Conservation (phyloP, 1,284 basidiomycete genomes). For the Blastosporella zonata region DNA sequence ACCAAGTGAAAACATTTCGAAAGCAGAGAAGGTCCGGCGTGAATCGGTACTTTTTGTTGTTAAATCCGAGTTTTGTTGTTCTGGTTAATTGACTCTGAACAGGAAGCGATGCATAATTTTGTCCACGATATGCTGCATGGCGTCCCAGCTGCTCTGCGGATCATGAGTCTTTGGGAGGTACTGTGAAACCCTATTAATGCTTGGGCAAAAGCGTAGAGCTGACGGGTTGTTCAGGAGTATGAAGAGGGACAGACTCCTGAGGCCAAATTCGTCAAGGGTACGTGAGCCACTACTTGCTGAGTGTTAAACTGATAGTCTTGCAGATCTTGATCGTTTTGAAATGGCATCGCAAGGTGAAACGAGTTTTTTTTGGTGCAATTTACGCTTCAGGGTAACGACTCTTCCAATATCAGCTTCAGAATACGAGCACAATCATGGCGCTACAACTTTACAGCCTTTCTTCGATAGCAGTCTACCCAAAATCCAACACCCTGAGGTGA, state of each 20-base stretch:
- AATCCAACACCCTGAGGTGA: conserved; percentile 75
- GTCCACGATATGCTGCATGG: conserved; percentile 87
- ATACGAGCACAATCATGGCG: conserved; percentile 58
- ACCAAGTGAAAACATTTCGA: conserved; percentile 83
- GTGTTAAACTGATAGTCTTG: not conserved
- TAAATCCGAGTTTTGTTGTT: not conserved
- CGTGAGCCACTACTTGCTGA: not conserved
- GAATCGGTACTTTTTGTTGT: conserved; percentile 52
- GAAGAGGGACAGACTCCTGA: conserved; percentile 82
- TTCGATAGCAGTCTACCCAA: conserved; percentile 73
- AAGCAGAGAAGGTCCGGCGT: conserved; percentile 74
- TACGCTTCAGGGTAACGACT: not conserved
- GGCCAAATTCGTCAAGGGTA: conserved; percentile 90
- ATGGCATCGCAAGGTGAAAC: conserved; percentile 77
- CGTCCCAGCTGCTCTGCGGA: conserved; percentile 73
- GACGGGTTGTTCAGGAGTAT: conserved; percentile 70
- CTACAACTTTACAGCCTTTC: conserved; percentile 59
- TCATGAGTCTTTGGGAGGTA: conserved; percentile 77
- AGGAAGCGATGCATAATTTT: conserved; percentile 92
- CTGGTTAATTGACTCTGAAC: conserved; percentile 7
- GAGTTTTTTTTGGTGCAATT: not conserved
- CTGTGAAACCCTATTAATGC: not conserved
- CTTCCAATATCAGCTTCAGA: conserved; percentile 52
- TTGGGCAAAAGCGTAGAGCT: not conserved
- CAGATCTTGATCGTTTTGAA: conserved; percentile 91